phyloP scores from a whole-genome alignment of 2,329 filamentous ascomycete species.

The Immersiporthe knoxdaviesiana region DNA sequence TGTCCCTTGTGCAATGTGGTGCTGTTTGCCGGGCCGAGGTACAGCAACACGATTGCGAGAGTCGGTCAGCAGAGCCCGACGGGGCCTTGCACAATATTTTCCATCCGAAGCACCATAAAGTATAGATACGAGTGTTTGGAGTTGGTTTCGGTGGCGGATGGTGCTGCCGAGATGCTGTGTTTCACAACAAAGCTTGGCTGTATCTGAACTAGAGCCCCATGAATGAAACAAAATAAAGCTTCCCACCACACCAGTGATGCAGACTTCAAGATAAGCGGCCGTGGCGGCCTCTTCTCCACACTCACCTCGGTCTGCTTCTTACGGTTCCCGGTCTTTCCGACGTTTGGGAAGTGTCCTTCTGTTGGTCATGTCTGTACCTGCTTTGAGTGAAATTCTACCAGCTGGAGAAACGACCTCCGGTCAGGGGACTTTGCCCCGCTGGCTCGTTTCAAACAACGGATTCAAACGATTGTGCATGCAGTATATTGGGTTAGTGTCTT shows the following conservation, averaged over 20 bases:
- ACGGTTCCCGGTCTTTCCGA: not conserved
- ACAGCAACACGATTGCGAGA: not conserved
- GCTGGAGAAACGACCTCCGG: not conserved
- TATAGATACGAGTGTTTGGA: not conserved
- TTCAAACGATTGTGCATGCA: too few species aligned
- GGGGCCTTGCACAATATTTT: not conserved
- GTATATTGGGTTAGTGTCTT: too few species aligned
- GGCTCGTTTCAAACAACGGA: too few species aligned
- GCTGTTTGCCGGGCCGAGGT: not conserved
- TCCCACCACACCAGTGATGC: not conserved
- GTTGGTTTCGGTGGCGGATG: conserved; percentile 1
- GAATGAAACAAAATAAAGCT: not conserved
- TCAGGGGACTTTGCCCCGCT: too few species aligned
- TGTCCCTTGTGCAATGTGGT: not conserved
- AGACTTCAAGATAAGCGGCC: not conserved
- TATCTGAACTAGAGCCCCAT: not conserved
- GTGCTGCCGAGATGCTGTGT: not conserved
- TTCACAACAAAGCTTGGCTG: conserved; percentile 4
- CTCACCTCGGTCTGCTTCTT: not conserved
- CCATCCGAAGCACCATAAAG: not conserved
- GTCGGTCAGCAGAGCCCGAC: not conserved
- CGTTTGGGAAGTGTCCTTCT: not conserved
- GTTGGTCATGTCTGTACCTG: not conserved
- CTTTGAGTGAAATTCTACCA: not conserved
- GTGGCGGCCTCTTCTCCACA: not conserved